phyloP scores from a whole-genome alignment of 2,329 filamentous ascomycete genomes.

The Clonostachys rhizophaga region DNA sequence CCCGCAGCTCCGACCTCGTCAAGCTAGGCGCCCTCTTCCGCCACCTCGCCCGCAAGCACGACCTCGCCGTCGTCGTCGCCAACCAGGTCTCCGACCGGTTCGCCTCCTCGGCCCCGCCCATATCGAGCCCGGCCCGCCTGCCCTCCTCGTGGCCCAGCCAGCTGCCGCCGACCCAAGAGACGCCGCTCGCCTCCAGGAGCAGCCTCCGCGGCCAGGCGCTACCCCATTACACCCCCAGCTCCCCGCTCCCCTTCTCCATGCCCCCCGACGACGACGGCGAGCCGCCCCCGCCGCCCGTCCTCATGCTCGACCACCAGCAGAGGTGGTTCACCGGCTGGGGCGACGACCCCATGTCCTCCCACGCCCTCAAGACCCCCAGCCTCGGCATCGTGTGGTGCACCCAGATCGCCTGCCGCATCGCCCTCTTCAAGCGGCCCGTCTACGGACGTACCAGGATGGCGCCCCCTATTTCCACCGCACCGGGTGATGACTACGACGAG shows the following conservation, averaged over 20 bases:
- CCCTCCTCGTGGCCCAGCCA: background rate
- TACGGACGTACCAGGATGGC: conserved; percentile 30
- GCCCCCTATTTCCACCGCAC: conserved; percentile 19
- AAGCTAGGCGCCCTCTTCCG: conserved; percentile 73
- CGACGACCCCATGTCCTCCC: conserved; percentile 49
- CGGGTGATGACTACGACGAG: conserved; percentile 22
- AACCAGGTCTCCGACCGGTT: conserved; percentile 97
- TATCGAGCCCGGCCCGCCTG: background rate
- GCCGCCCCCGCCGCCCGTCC: conserved; percentile 38
- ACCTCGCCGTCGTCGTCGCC: conserved; percentile 82
- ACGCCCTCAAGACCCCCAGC: conserved; percentile 72
- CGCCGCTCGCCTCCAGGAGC: conserved; percentile 41
- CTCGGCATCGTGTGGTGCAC: conserved; percentile 88
- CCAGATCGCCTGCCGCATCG: conserved; percentile 79
- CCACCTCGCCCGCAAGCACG: conserved; percentile 66
- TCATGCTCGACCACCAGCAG: conserved; percentile 84
- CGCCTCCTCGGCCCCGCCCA: conserved; percentile 12
- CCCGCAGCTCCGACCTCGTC: conserved; percentile 71
- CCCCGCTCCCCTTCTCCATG: conserved; percentile 17
- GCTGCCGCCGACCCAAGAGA: conserved; percentile 29
- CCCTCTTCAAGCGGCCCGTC: conserved; percentile 68
- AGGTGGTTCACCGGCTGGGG: conserved; percentile 96
- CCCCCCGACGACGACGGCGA: conserved; percentile 14
- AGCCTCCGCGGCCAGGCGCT: background rate
- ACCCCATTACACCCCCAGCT: background rate